These are phyloP conservation scores for Coemansia sp. DNA, from an alignment of 192 early-diverging fungal species.

Conservation along the genomic window DNA sequence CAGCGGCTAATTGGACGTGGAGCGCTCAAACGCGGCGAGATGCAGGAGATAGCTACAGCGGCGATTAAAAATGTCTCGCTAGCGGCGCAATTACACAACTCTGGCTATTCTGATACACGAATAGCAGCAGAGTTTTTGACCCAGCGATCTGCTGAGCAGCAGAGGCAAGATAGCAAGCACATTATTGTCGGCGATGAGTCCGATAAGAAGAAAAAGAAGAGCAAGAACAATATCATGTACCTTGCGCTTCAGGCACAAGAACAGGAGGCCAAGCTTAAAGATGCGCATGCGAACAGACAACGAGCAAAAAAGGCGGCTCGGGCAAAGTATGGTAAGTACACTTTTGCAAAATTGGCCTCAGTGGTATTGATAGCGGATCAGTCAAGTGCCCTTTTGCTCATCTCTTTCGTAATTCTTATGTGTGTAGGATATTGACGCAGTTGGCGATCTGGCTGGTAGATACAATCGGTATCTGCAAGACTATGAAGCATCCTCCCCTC, in stretches of 20 bases:
- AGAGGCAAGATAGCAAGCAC: conserved; percentile 18
- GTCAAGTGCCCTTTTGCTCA: background rate
- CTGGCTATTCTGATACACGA: conserved; percentile 38
- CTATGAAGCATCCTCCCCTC: background rate
- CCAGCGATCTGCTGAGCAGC: conserved; percentile 21
- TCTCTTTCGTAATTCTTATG: background rate
- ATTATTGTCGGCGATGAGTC: conserved; percentile 26
- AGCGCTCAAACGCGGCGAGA: conserved; percentile 33
- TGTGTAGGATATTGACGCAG: background rate
- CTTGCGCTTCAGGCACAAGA: conserved; percentile 73
- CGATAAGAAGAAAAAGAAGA: conserved; percentile 65
- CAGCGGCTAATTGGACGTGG: conserved; percentile 40
- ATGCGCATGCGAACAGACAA: conserved; percentile 62
- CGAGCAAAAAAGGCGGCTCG: conserved; percentile 67
- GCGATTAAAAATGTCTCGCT: conserved; percentile 28
- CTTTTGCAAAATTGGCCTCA: background rate
- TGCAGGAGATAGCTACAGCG: conserved; percentile 9
- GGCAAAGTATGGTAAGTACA: conserved; percentile 63
- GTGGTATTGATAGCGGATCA: background rate
- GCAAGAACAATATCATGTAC: conserved; percentile 79
- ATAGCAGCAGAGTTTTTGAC: conserved; percentile 26
- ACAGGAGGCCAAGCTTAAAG: conserved; percentile 63
- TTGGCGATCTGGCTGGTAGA: background rate
- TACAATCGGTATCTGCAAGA: background rate
- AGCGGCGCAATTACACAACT: conserved; percentile 24